Evolutionary conservation across 1,284 basidiomycete genomes (phyloP).

Genomic region (Fistulinella cinereoalba): DNA sequence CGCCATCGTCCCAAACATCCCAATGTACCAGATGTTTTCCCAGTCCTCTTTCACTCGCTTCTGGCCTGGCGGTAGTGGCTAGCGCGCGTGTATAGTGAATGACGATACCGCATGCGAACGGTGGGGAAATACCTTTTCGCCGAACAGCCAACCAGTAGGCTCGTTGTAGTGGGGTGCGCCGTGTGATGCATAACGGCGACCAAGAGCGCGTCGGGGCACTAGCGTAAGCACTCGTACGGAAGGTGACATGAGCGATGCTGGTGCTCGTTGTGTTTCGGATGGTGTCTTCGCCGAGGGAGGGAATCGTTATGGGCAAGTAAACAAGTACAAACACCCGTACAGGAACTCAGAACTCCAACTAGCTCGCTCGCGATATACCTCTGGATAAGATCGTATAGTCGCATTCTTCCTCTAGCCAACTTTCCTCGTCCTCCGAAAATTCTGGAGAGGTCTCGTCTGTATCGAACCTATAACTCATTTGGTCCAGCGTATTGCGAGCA

Average conservation of each 20-base stretch:
- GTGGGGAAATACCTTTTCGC: slow-evolving; percentile 68
- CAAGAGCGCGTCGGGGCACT: slow-evolving; percentile 15
- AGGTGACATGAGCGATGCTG: slow-evolving; percentile 34
- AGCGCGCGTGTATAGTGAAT: slow-evolving; percentile 8
- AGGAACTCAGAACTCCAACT: background rate
- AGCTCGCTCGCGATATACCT: slow-evolving; percentile 9
- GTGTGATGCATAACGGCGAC: slow-evolving; percentile 64
- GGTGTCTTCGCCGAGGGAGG: background rate
- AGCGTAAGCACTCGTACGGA: slow-evolving; percentile 33
- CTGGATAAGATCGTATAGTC: slow-evolving; percentile 63
- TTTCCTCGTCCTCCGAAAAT: slow-evolving; percentile 35
- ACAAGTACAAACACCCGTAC: slow-evolving; percentile 27
- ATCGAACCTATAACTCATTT: slow-evolving; percentile 44
- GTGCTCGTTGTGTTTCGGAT: background rate
- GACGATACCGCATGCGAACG: slow-evolving; percentile 1
- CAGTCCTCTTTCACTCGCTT: slow-evolving; percentile 85
- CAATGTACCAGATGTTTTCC: slow-evolving; percentile 86
- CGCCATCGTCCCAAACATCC: slow-evolving; percentile 88
- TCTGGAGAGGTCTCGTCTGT: slow-evolving; percentile 55
- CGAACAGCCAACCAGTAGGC: slow-evolving; percentile 84
- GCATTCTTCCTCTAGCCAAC: slow-evolving; percentile 31
- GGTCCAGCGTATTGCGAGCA: background rate
- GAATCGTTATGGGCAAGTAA: slow-evolving; percentile 9
- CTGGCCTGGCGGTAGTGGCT: slow-evolving; percentile 77
- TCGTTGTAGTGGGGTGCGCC: slow-evolving; percentile 83